Base-by-base conservation (phyloP, 306 rosid species). In the Dryas drummondii region DNA sequence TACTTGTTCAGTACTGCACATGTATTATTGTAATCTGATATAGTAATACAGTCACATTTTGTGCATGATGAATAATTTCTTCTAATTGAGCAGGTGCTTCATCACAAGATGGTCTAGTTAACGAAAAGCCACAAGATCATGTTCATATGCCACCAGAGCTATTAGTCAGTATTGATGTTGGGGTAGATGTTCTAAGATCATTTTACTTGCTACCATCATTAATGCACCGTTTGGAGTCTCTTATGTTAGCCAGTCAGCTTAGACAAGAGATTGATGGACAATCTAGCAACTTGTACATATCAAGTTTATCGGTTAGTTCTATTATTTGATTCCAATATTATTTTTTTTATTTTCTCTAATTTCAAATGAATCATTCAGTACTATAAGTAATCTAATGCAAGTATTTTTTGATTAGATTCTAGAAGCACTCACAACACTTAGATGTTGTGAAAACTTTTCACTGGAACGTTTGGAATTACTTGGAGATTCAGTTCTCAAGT, bases 391-490 rank as follows among this genome's bases (percentile, higher is more conserved):
- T 71, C 71, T 83, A 59, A 73, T 47, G 9, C 17, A 42, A 60
- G 44, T 79, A 9, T 47, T 79, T 62, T 71, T 32, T 73, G 9
- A 58, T 70, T 76, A 91, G 97, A 81, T 94, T 82, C 85, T 94
- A 50, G 93, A 94, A 87, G 97, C 97, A 59, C 88, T 88, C 60
- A 88, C 98, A 72, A 86, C 97, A 54, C 77, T 90, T 48, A 83
- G 97, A 84, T 90, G 94, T 69, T 76, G 84, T 47, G 98, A 94
- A 81, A 80, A 60, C 3, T 86, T 90, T 77, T 91, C 96, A 17
- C 82, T 90, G 90, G 97, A 94, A 82, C 96, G 96, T 57, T 87
- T 91, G 78, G 97, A 90, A 78, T 85, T 94, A 74, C 98, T 91
- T 9, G 97, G 98, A 63, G 98, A 94, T 84, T 91, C 97, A 26